phyloP scores from a whole-genome alignment of 768 basidiomycete genomes.

The Holtermanniella nyarrowii region DNA sequence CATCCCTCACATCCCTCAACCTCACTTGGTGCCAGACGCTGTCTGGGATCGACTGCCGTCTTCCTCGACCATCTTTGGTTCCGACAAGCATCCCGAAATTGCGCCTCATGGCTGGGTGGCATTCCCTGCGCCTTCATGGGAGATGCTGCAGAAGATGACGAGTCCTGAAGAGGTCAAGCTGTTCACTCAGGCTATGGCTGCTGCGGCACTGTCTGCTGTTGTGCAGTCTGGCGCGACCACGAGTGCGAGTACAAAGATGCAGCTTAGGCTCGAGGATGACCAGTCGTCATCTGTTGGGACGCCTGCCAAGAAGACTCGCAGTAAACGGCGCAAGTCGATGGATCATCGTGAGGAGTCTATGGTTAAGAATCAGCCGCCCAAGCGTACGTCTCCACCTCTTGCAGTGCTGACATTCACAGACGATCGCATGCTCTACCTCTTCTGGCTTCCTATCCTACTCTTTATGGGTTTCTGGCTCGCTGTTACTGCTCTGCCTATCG shows the following conservation, averaged over 20 bases:
- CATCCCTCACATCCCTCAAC: conserved; percentile 14
- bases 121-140: conserved; percentile 32
- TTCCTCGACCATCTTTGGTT: conserved; percentile 9
- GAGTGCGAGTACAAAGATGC: not conserved
- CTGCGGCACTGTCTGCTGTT: conserved; percentile 23
- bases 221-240: conserved; percentile 21
- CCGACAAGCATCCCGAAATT: not conserved
- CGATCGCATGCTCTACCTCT: conserved; percentile 42
- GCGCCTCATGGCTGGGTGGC: conserved; percentile 19
- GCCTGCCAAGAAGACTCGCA: not conserved
- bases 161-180: conserved; percentile 27
- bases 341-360: not conserved
- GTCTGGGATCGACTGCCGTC: conserved; percentile 24
- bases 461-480: conserved; percentile 34
- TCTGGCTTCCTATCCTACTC: conserved; percentile 42
- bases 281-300: not conserved
- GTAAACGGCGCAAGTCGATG: not conserved
- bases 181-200: conserved; percentile 25
- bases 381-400: not conserved
- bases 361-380: not conserved
- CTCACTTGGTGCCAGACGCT: conserved; percentile 18
- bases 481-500: conserved; percentile 30
- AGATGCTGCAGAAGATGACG: conserved; percentile 23
- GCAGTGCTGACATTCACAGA: conserved; percentile 5
- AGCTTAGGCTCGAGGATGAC: not conserved